These are phyloP conservation scores for Debaryomycetaceae sp. DNA, from an alignment of 1,139 yeast genomes.

Conservation along the genomic window DNA sequence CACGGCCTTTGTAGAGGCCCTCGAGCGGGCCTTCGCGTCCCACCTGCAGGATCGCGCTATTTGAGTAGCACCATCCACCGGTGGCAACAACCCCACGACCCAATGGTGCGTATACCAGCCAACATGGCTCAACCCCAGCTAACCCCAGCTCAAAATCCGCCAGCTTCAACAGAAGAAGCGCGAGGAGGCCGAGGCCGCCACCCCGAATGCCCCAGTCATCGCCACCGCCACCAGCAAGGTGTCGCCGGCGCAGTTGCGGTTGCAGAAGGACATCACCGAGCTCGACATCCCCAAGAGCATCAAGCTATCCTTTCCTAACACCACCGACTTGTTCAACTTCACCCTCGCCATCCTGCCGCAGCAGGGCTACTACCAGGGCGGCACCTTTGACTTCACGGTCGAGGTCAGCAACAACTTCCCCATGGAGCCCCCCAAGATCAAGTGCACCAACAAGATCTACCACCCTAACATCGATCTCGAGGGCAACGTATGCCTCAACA, in stretches of 20 bases:
- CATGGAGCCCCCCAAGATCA: constrained; percentile 86
- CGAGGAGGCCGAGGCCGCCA: constrained; percentile 22
- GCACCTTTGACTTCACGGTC: constrained; percentile 64
- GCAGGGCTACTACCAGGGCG: constrained; percentile 74
- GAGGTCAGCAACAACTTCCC: constrained; percentile 73
- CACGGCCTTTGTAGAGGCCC: background rate
- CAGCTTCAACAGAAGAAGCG: constrained; percentile 58
- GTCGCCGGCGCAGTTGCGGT: constrained; percentile 51
- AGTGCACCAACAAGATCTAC: constrained; percentile 67
- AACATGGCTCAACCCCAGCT: no score
- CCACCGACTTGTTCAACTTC: constrained; percentile 58
- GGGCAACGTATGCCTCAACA: constrained; percentile 90
- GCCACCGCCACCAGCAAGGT: constrained; percentile 18
- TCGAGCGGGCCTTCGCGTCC: no score
- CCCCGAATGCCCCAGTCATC: background rate
- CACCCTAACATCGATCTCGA: constrained; percentile 91
- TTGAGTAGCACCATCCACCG: no score
- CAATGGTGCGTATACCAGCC: no score
- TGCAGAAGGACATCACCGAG: constrained; percentile 63
- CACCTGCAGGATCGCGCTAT: no score
- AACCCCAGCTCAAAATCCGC: constrained; percentile 47
- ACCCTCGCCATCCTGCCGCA: constrained; percentile 62
- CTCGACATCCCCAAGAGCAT: constrained; percentile 66
- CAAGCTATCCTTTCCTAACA: constrained; percentile 50
- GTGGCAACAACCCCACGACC: no score